These are phyloP conservation scores for Talaromyces sp. DNA, from an alignment of 2,329 filamentous ascomycete genomes.

Conservation along the genomic window DNA sequence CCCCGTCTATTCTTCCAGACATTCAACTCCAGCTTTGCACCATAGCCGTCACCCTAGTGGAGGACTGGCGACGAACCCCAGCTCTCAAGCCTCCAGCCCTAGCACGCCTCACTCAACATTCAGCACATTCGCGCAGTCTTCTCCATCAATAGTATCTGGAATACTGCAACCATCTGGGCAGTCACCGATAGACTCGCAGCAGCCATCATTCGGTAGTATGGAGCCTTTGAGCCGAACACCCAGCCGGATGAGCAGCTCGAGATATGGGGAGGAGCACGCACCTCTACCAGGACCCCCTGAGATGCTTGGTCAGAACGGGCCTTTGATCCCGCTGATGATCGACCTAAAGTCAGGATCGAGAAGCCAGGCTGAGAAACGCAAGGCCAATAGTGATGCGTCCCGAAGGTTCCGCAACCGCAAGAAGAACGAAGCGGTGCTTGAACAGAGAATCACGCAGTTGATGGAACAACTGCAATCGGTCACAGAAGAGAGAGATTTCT, in stretches of 20 bases:
- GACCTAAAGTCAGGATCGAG: conserved; percentile 38
- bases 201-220: conserved; percentile 18
- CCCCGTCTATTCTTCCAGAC: conserved; percentile 17
- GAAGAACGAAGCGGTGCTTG: conserved; percentile 34
- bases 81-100: conserved; percentile 31
- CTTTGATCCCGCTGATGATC: conserved; percentile 32
- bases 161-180: conserved; percentile 16
- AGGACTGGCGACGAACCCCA: conserved; percentile 25
- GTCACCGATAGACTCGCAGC: conserved; percentile 14
- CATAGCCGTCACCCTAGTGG: conserved; percentile 27
- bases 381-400: conserved; percentile 39
- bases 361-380: conserved; percentile 37
- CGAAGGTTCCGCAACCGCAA: conserved; percentile 38
- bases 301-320: conserved; percentile 9
- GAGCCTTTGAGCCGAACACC: conserved; percentile 23
- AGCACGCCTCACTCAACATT: conserved; percentile 28
- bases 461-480: conserved; percentile 29
- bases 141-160: conserved; percentile 21
- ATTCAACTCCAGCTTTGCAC: conserved; percentile 29
- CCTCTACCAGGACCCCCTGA: background rate
- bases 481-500: conserved; percentile 32
- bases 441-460: conserved; percentile 30
- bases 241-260: conserved; percentile 17
- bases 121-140: conserved; percentile 25
- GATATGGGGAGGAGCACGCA: conserved; percentile 15